Conservation (phyloP, 2,329 filamentous ascomycete species). For the Paecilomyces dactylethromorphus region DNA sequence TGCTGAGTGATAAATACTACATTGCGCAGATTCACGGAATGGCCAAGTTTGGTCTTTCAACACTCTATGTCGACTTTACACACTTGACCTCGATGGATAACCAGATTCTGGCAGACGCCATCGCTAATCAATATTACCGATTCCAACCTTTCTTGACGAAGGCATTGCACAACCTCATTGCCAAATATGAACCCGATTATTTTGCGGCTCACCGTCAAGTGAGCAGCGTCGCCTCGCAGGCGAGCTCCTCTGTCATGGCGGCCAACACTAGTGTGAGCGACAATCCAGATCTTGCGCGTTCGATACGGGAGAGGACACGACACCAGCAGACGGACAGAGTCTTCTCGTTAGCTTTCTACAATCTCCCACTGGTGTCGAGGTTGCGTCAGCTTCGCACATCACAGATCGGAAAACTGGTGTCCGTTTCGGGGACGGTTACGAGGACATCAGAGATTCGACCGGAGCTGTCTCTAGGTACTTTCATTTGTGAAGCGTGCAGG, state of each 20-base stretch:
- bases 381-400: conserved; percentile 78
- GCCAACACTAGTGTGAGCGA: conserved; percentile 59
- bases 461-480: conserved; percentile 86
- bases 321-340: conserved; percentile 97
- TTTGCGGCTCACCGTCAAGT: conserved; percentile 88
- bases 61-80: conserved; percentile 62
- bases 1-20: conserved; percentile 58
- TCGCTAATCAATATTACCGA: conserved; percentile 88
- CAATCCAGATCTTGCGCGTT: conserved; percentile 43
- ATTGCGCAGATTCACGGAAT: conserved; percentile 60
- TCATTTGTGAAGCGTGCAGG: conserved; percentile 82
- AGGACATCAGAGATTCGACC: conserved; percentile 94
- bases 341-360: conserved; percentile 89
- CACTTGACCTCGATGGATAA: conserved; percentile 74
- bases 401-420: conserved; percentile 87
- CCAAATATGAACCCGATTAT: conserved; percentile 89
- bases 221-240: conserved; percentile 59
- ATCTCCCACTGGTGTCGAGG: conserved; percentile 78
- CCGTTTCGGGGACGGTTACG: conserved; percentile 94
- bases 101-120: conserved; percentile 74
- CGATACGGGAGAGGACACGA: conserved; percentile 63
- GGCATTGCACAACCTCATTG: conserved; percentile 85
- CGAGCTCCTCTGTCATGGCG: conserved; percentile 58
- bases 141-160: conserved; percentile 87
- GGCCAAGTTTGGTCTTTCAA: conserved; percentile 55